These are phyloP conservation scores for Tetradesmus lagerheimii DNA, from an alignment of 139 green algal species.

Conservation along the genomic window DNA sequence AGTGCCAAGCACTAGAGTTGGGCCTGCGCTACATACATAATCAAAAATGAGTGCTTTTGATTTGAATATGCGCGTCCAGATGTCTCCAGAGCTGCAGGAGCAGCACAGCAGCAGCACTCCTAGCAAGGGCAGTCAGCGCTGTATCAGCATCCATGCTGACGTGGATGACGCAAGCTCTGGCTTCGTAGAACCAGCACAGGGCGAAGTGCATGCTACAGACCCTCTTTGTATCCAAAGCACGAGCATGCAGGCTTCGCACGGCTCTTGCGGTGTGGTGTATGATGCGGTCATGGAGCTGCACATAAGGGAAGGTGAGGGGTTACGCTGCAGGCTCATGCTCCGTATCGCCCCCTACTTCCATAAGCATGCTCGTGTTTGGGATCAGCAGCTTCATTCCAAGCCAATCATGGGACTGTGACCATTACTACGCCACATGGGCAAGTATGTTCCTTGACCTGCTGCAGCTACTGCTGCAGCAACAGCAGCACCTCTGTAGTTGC, in stretches of 20 bases:
- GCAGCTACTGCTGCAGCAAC: neutral
- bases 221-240: neutral
- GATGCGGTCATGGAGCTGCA: constrained; percentile 41
- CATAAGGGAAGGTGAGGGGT: neutral
- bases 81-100: neutral
- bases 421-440: no score
- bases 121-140: neutral
- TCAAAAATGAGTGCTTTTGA: neutral
- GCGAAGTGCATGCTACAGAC: neutral
- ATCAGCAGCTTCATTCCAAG: no score
- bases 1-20: neutral
- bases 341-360: no score
- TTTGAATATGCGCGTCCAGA: neutral
- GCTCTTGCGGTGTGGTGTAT: constrained; percentile 5
- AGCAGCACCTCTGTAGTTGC: no score
- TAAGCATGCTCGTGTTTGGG: no score
- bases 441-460: no score
- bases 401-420: no score
- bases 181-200: neutral
- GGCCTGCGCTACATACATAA: no score
- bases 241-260: neutral
- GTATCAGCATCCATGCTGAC: neutral
- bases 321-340: neutral
- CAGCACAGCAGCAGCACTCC: neutral
- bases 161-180: neutral